Evolutionary conservation across 169 alveolate genomes (phyloP).

Genomic region (Miamiensis avidus): DNA sequence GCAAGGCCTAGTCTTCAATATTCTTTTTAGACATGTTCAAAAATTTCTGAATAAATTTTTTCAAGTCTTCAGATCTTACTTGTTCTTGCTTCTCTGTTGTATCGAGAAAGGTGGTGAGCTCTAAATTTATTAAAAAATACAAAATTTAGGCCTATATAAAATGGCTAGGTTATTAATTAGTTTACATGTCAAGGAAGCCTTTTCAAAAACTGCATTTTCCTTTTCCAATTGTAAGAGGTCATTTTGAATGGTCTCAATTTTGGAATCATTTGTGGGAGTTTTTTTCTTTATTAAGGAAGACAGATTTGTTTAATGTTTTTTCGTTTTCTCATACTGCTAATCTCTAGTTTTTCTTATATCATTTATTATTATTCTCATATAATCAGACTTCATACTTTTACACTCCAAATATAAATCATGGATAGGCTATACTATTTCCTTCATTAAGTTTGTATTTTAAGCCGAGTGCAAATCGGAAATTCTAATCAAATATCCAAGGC

Average conservation of each 20-base stretch:
- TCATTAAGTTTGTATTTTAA: background rate
- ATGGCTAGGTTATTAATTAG: too few relatives aligned
- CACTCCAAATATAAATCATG: conserved; percentile 9
- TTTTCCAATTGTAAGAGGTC: background rate
- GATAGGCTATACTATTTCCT: background rate
- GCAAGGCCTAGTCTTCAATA: background rate
- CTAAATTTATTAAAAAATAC: background rate
- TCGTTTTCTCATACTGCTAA: background rate
- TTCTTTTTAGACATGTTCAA: too few relatives aligned
- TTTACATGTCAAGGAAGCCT: conserved; percentile 6
- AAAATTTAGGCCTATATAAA: too few relatives aligned
- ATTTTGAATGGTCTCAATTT: background rate
- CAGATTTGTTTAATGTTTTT: background rate
- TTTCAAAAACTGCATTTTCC: conserved; percentile 6
- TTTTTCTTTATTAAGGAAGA: background rate
- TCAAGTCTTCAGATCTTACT: background rate
- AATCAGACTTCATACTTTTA: conserved; percentile 18
- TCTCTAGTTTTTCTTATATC: conserved; percentile 8
- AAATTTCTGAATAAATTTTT: too few relatives aligned
- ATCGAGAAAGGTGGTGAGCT: background rate
- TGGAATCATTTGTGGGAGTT: background rate
- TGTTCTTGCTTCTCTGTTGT: background rate
- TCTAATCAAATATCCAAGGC: conserved; percentile 3
- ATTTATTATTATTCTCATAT: background rate
- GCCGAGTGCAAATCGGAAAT: conserved; percentile 8